Evolutionary conservation across 2,329 filamentous ascomycete species (phyloP).

Genomic region (Purpureocillium lavendulum): DNA sequence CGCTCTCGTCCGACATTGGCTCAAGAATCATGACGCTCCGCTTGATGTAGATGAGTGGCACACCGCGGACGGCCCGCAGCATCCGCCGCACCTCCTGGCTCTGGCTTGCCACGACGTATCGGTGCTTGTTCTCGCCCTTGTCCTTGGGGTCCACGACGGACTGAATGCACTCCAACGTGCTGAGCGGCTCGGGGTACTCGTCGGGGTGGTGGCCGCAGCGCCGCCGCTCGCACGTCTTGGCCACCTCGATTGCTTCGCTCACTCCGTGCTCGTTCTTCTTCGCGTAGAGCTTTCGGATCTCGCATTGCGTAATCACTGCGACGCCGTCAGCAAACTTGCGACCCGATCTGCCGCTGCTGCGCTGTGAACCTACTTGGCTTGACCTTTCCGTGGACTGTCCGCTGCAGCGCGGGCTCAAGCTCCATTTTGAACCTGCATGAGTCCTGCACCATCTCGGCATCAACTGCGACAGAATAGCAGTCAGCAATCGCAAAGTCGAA

Average conservation of each 20-base stretch:
- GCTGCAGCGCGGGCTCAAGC: conserved; percentile 64
- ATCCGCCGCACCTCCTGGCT: conserved; percentile 53
- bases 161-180: conserved; percentile 59
- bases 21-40: conserved; percentile 65
- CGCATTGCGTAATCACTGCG: conserved; percentile 71
- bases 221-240: conserved; percentile 67
- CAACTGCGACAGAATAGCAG: conserved; percentile 42
- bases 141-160: conserved; percentile 73
- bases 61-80: conserved; percentile 60
- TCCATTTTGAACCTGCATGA: conserved; percentile 85
- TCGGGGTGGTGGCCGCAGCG: conserved; percentile 71
- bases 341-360: conserved; percentile 1
- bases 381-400: conserved; percentile 78
- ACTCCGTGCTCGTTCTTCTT: conserved; percentile 45
- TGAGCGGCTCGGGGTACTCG: conserved; percentile 62
- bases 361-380: conserved; percentile 58
- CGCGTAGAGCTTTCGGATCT: conserved; percentile 69
- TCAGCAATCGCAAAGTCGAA: conserved; percentile 1
- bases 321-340: conserved; percentile 11
- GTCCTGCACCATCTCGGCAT: conserved; percentile 77
- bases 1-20: conserved; percentile 64
- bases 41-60: conserved; percentile 71
- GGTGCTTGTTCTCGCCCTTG: conserved; percentile 64
- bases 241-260: conserved; percentile 58
- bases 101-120: conserved; percentile 72